A percentile compares a stretch with the other conserved stretches of the same genome.
These are phyloP conservation scores for Botrytis tulipae DNA, from an alignment of 2,329 filamentous ascomycete species.

Conservation along the genomic window DNA sequence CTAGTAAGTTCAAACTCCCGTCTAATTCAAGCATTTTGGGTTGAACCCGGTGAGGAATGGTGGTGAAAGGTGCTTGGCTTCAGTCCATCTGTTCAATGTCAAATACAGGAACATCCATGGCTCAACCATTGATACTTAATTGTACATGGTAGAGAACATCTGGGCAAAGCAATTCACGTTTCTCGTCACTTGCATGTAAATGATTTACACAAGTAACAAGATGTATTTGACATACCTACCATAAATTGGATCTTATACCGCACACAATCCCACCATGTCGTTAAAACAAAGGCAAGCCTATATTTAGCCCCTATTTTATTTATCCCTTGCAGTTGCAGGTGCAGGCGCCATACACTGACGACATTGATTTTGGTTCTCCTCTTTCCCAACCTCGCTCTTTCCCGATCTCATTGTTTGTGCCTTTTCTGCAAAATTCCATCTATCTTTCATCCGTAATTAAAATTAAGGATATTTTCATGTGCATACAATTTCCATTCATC, in stretches of 20 bases:
- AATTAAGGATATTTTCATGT: background rate
- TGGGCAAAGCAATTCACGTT: too few species aligned
- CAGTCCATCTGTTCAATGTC: background rate
- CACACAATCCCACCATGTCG: background rate
- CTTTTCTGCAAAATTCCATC: background rate
- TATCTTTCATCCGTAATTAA: background rate
- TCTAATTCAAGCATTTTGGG: background rate
- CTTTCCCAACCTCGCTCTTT: constrained; percentile 2
- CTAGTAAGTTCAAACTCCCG: background rate
- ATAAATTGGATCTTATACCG: background rate
- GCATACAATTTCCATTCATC: background rate
- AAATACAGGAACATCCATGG: background rate
- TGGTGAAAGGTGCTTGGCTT: background rate
- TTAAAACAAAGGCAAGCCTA: background rate
- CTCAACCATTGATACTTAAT: background rate
- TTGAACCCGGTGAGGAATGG: background rate
- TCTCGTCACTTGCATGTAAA: background rate
- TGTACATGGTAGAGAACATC: background rate
- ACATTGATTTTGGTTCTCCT: constrained; percentile 1
- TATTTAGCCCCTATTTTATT: constrained; percentile 12
- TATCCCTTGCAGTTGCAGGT: background rate
- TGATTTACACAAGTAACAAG: background rate
- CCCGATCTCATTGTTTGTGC: background rate
- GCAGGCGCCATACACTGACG: constrained; percentile 2
- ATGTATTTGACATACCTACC: background rate